Evolutionary conservation across 2,329 filamentous ascomycete genomes (phyloP).

Genomic region (Albophoma yamanashiensis): DNA sequence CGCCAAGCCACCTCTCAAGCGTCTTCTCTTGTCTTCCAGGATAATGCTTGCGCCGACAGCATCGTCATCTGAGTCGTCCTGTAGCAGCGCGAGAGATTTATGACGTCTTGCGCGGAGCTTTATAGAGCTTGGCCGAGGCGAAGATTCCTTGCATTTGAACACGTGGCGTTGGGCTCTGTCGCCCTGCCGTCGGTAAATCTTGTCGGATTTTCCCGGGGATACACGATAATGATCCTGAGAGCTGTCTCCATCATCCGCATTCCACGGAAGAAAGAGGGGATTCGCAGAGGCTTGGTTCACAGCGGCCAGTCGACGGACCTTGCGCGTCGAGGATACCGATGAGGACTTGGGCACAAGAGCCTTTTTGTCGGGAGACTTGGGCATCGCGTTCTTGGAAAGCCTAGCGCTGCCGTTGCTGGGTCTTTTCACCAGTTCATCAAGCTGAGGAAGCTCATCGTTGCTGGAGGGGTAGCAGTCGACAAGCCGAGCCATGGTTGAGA

Average conservation of each 20-base stretch:
- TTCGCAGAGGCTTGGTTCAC: conserved; percentile 12
- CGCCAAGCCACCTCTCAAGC: too few species aligned
- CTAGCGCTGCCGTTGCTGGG: neutral
- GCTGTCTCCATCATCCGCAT: conserved; percentile 9
- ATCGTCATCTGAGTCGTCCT: neutral
- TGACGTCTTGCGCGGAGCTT: neutral
- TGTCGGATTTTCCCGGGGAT: conserved; percentile 3
- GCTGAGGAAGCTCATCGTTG: conserved; percentile 32
- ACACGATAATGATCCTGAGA: neutral
- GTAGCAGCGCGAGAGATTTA: neutral
- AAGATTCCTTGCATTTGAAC: neutral
- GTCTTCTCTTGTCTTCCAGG: neutral
- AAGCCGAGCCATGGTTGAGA: conserved; percentile 15
- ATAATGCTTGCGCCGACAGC: neutral
- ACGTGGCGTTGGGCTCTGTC: neutral
- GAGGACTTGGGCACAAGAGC: conserved; percentile 13
- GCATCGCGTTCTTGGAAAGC: neutral
- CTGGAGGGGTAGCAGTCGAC: conserved; percentile 18
- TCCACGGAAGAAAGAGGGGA: conserved; percentile 22
- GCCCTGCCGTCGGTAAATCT: neutral
- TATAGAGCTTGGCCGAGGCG: neutral
- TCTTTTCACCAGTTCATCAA: conserved; percentile 18
- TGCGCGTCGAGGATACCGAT: conserved; percentile 13
- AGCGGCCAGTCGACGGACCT: conserved; percentile 18
- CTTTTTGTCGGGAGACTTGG: conserved; percentile 5